Base-by-base conservation (phyloP, 805 yeast species). In the Brettanomyces nanus region DNA sequence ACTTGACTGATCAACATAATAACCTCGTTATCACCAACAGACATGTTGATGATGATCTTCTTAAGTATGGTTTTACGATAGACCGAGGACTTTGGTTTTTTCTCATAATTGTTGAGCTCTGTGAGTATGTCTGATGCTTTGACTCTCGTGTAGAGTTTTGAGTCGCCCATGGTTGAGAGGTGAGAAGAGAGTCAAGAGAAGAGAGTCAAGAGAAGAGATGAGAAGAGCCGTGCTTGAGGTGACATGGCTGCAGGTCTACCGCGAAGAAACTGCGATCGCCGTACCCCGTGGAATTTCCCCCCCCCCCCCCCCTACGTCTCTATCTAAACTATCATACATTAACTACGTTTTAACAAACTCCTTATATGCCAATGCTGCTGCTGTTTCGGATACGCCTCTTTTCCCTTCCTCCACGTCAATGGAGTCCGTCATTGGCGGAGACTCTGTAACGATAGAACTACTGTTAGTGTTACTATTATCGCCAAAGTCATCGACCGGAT, bases 21-120 rank as follows among this genome's bases (percentile, higher is more conserved):
- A 74, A 87, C 75, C 52, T 90, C 96, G 39, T 71, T 71, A 56
- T 85, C 85, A 35, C 87, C 86, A 59, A 86, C 68, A 5, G 94
- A 80, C 58, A 86, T 71, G 58, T 87, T 89, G 31, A 95, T 90
- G 6, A 89, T 68, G 20, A 86, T 71, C 51, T 82, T 83, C 56
- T 79, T 80, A 51, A 90, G 55, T 1, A 78, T 69, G 9, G 63
- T 60, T 47, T 71, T 75, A 44, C 58, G 64, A n/a, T 59, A 40
- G 3, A 48, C 53, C 19, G 55, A 52, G 3, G 60, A 47, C 36
- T 58, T 63, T 15, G 61, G 48, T 47, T 66, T 68, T 52, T 65
- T 69, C 42, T 62, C 65, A 20, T 63, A 48, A 11, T 47, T 49
- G 14, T 43, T 45, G 15, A 60, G 46, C 36, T 62, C 68, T 11